Evolutionary conservation across 169 alveolate genomes (phyloP).

Genomic region (Plasmodium gonderi): DNA sequence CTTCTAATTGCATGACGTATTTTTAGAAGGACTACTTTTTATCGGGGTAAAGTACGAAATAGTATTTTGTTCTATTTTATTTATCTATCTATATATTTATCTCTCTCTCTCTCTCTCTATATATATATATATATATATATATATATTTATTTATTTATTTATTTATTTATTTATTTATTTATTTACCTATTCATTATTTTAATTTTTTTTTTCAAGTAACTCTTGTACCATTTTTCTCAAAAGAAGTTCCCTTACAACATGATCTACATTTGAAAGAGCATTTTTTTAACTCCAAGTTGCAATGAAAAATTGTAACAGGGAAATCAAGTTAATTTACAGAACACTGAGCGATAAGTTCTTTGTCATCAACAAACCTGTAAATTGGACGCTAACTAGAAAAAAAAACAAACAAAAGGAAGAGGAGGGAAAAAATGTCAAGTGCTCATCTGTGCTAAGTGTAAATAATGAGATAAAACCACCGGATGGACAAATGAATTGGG

Average conservation of each 20-base stretch:
- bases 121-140: too few species aligned
- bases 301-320: slow-evolving; percentile 57
- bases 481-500: background rate
- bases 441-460: background rate
- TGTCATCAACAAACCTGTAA: slow-evolving; percentile 72
- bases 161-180: too few species aligned
- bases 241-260: too few species aligned
- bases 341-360: slow-evolving; percentile 59
- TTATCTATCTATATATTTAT: too few species aligned
- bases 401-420: background rate
- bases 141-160: too few species aligned
- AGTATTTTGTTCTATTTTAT: too few species aligned
- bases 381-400: slow-evolving; percentile 56
- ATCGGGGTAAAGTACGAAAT: background rate
- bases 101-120: too few species aligned
- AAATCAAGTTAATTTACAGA: slow-evolving; percentile 51
- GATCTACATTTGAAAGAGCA: background rate
- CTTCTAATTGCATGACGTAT: background rate
- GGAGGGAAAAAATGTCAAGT: background rate
- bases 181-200: background rate
- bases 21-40: background rate
- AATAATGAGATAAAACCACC: background rate
- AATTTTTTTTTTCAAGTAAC: background rate
- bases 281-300: background rate
- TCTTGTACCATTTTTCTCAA: background rate